These are phyloP conservation scores for Tagetes erecta DNA, from an alignment of 129 eudicot genomes.

Conservation along the genomic window DNA sequence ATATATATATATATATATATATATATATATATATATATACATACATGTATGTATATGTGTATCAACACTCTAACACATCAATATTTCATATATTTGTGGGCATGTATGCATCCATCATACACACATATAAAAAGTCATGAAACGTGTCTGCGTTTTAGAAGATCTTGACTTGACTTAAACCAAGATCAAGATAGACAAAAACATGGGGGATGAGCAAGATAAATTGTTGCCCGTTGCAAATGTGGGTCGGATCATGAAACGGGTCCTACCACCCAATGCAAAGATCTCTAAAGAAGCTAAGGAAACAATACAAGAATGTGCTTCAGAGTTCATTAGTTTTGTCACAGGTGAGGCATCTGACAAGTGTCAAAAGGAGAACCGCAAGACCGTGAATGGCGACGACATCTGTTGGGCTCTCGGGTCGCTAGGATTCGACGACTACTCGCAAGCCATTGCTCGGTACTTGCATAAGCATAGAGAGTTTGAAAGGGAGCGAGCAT, in stretches of 20 bases:
- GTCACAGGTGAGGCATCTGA: conserved; percentile 65
- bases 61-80: neutral
- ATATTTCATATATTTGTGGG: neutral
- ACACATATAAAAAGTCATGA: conserved; percentile 23
- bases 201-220: conserved; percentile 50
- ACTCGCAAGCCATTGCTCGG: conserved; percentile 41
- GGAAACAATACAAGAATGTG: conserved; percentile 68
- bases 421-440: conserved; percentile 60
- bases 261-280: conserved; percentile 51
- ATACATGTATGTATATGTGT: neutral
- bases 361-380: conserved; percentile 66
- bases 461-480: conserved; percentile 47
- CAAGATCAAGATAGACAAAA: neutral
- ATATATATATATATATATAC: neutral
- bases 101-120: conserved; percentile 23
- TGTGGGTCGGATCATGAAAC: conserved; percentile 64
- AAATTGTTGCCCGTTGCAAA: conserved; percentile 62
- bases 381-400: conserved; percentile 64
- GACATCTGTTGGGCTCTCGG: conserved; percentile 67
- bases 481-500: conserved; percentile 40
- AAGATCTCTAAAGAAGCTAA: conserved; percentile 70
- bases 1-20: too few relatives aligned
- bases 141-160: conserved; percentile 34
- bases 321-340: conserved; percentile 62
- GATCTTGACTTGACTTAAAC: conserved; percentile 27